These are phyloP conservation scores for Diplodia sapinea DNA, from an alignment of 2,329 filamentous ascomycete genomes.

Conservation along the genomic window DNA sequence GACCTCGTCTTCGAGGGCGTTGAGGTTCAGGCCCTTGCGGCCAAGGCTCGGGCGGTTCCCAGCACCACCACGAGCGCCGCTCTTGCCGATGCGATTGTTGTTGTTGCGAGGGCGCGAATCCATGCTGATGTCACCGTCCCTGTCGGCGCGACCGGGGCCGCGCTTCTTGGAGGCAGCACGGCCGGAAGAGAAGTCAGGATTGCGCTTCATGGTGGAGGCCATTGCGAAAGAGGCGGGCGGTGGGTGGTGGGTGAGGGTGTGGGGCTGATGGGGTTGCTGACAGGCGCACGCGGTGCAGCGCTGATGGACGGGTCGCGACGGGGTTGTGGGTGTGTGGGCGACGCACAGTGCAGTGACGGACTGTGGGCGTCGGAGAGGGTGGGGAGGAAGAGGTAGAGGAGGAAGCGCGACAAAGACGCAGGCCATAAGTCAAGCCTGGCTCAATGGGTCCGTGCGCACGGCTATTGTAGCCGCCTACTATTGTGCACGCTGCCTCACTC, in stretches of 20 bases:
- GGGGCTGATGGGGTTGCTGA: neutral
- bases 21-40: constrained; percentile 27
- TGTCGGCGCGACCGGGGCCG: constrained; percentile 53
- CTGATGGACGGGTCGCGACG: neutral
- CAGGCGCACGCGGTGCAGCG: neutral
- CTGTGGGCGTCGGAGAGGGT: constrained; percentile 8
- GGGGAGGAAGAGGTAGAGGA: constrained; percentile 13
- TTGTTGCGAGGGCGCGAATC: constrained; percentile 50
- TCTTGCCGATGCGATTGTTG: constrained; percentile 39
- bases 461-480: neutral
- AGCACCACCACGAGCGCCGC: constrained; percentile 28
- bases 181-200: neutral
- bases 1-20: constrained; percentile 37
- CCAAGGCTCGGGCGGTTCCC: neutral
- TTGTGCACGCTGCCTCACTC: neutral
- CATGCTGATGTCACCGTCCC: constrained; percentile 68
- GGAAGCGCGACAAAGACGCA: constrained; percentile 19
- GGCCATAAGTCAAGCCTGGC: constrained; percentile 1
- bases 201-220: constrained; percentile 27
- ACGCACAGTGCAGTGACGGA: constrained; percentile 8
- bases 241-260: neutral
- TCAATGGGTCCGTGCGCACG: neutral
- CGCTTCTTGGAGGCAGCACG: constrained; percentile 21
- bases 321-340: too few species aligned
- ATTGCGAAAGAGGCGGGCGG: neutral